Evolutionary conservation across 1,284 basidiomycete species (phyloP).

Genomic region (Peniophora sp.): DNA sequence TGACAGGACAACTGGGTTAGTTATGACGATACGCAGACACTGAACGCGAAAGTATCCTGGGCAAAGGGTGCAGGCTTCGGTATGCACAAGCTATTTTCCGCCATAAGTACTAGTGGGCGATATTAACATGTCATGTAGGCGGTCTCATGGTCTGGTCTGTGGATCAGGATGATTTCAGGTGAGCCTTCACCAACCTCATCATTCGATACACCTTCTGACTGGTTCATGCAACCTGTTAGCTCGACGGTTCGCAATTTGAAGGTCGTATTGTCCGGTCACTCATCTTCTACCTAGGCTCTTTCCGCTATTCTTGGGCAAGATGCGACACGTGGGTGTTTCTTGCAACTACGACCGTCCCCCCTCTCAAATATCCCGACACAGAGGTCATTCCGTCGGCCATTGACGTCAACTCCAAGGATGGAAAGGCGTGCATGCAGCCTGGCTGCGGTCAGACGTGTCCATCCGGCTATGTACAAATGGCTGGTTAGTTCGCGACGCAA

Average conservation of each 20-base stretch:
- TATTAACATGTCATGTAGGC: background rate
- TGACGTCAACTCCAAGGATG: conserved; percentile 7
- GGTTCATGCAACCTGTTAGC: no score
- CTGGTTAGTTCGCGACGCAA: conserved; percentile 3
- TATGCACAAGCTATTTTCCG: no score
- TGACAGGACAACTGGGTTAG: conserved; percentile 7
- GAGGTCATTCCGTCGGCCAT: background rate
- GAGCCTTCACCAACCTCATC: no score
- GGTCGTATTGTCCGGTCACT: no score
- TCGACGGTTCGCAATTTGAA: no score
- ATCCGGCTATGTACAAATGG: conserved; percentile 7
- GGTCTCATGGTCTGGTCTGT: conserved; percentile 10
- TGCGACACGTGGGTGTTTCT: no score
- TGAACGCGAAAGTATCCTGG: conserved; percentile 5
- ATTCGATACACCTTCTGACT: no score
- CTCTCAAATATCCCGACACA: no score
- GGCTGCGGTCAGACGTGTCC: conserved; percentile 6
- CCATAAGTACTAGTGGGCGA: no score
- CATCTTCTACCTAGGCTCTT: no score
- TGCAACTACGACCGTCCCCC: no score
- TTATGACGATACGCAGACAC: conserved; percentile 11
- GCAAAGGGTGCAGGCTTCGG: background rate
- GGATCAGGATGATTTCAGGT: conserved; percentile 7
- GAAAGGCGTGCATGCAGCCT: conserved; percentile 2
- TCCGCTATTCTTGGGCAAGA: no score